Evolutionary conservation across 2,329 filamentous ascomycete species (phyloP).

Genomic region (Colletotrichum somersetense): DNA sequence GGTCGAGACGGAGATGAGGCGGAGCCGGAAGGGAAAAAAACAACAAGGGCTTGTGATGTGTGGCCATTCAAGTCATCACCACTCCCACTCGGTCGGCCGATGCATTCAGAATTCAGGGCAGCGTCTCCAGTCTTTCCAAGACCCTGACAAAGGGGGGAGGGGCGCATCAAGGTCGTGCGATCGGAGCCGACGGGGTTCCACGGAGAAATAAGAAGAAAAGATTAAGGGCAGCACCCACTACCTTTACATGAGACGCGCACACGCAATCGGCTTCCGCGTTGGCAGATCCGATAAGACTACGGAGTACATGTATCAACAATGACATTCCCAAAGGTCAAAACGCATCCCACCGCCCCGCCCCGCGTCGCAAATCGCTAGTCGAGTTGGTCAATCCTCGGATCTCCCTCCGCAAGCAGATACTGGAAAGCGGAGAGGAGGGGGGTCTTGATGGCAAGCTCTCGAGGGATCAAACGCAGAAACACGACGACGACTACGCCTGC

Average conservation of each 20-base stretch:
- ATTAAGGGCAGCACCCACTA: not conserved
- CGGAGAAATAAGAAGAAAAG: not conserved
- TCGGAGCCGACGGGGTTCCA: conserved; percentile 1
- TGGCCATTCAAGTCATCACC: conserved; percentile 16
- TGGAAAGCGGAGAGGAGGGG: not conserved
- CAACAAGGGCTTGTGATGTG: not conserved
- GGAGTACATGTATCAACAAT: not conserved
- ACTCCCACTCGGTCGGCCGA: not conserved
- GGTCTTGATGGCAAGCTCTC: not conserved
- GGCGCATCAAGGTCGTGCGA: conserved; percentile 6
- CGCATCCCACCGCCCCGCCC: not conserved
- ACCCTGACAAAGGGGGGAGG: not conserved
- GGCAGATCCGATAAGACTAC: not conserved
- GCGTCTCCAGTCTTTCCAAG: not conserved
- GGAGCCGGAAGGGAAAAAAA: conserved; percentile 2
- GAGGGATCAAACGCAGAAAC: not conserved
- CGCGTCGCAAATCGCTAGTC: not conserved
- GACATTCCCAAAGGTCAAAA: conserved; percentile 12
- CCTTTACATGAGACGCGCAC: conserved; percentile 33
- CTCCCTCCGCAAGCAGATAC: conserved; percentile 1
- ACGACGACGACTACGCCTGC: not conserved
- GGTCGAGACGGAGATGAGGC: conserved; percentile 22
- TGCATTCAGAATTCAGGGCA: not conserved
- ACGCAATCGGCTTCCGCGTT: conserved; percentile 24
- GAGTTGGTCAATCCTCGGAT: not conserved